These are phyloP conservation scores for Cyphellophora europaea DNA, from an alignment of 2,329 filamentous ascomycete genomes.

Conservation along the genomic window DNA sequence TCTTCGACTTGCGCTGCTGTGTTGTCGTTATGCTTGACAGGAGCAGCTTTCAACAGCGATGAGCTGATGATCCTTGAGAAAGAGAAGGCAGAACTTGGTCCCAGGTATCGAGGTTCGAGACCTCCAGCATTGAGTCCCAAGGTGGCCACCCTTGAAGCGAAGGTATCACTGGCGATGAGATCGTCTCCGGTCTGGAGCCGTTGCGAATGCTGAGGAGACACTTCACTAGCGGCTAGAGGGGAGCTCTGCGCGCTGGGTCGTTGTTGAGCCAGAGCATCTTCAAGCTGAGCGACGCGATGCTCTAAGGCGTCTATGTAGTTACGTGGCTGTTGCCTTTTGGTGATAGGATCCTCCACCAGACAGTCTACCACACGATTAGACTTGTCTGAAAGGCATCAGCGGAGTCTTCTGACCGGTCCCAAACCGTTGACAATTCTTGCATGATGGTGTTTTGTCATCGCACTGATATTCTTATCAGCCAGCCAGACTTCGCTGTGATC, in stretches of 20 bases:
- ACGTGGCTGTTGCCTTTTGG: slow-evolving; percentile 20
- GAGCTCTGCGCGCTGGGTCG: too few relatives aligned
- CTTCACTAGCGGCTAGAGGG: too few relatives aligned
- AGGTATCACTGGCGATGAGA: too few relatives aligned
- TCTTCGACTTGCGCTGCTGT: background rate
- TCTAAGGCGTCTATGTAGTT: slow-evolving; percentile 24
- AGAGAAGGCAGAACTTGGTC: slow-evolving; percentile 21
- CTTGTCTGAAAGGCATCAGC: too few relatives aligned
- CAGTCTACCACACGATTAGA: slow-evolving; percentile 6
- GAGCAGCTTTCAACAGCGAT: slow-evolving; percentile 2
- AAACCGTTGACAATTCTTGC: background rate
- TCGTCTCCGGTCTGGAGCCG: too few relatives aligned
- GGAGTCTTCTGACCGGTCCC: too few relatives aligned
- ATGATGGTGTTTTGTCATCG: background rate
- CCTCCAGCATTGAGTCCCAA: slow-evolving; percentile 14
- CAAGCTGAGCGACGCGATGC: slow-evolving; percentile 2
- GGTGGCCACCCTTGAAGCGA: slow-evolving; percentile 15
- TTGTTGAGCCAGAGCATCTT: slow-evolving; percentile 7
- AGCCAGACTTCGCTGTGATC: too few relatives aligned
- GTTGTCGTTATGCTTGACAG: background rate
- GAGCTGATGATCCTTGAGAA: slow-evolving; percentile 20
- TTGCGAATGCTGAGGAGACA: too few relatives aligned
- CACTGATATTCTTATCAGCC: too few relatives aligned
- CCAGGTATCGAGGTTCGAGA: slow-evolving; percentile 21
- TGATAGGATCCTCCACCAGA: slow-evolving; percentile 20